These are phyloP conservation scores for Hymenoscyphus linearis DNA, from an alignment of 2,329 filamentous ascomycete species.

Conservation along the genomic window DNA sequence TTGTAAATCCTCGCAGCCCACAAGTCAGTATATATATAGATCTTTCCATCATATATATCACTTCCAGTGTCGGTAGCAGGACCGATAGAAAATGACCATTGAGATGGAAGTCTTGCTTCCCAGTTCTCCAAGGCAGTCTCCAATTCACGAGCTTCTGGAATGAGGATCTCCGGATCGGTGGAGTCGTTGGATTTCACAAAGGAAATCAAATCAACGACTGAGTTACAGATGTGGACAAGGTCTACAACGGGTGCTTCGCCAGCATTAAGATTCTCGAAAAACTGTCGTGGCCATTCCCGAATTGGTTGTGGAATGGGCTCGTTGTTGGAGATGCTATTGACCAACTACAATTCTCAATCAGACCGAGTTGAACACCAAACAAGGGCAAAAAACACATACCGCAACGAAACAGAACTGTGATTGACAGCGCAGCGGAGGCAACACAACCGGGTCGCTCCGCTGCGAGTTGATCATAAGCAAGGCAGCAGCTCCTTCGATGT, in stretches of 20 bases:
- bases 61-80: neutral
- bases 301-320: conserved; percentile 10
- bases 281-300: conserved; percentile 8
- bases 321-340: conserved; percentile 15
- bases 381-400: conserved; percentile 6
- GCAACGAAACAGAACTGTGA: conserved; percentile 19
- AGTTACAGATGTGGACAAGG: conserved; percentile 11
- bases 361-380: neutral
- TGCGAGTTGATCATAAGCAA: conserved; percentile 16
- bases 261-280: neutral
- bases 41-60: conserved; percentile 13
- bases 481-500: conserved; percentile 20
- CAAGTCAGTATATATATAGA: conserved; percentile 20
- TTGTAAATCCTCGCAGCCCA: conserved; percentile 26
- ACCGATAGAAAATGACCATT: conserved; percentile 14
- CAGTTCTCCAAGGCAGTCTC: conserved; percentile 20
- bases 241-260: conserved; percentile 11
- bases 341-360: conserved; percentile 8
- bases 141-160: conserved; percentile 11
- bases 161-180: conserved; percentile 6
- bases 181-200: conserved; percentile 2
- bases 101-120: conserved; percentile 17
- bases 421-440: conserved; percentile 9
- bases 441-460: neutral
- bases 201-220: conserved; percentile 17